phyloP scores from a whole-genome alignment of 73 alveolate species.

The Symbiodinium natans region DNA sequence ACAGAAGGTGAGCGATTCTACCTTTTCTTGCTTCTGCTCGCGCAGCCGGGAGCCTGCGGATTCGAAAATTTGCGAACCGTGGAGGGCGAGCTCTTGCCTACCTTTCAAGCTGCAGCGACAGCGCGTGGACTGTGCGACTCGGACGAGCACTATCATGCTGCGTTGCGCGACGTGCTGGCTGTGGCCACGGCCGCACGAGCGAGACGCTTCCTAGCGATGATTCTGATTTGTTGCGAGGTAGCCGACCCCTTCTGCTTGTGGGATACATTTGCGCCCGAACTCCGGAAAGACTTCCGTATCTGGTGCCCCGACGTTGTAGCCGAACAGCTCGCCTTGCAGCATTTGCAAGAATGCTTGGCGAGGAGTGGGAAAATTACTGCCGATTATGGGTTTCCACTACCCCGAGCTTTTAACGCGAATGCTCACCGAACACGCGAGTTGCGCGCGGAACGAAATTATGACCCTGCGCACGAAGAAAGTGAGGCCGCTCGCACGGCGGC shows the following conservation, averaged over 20 bases:
- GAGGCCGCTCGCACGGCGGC: neutral
- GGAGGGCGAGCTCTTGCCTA: neutral
- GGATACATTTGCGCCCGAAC: neutral
- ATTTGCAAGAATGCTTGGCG: neutral
- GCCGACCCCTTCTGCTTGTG: neutral
- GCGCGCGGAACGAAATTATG: neutral
- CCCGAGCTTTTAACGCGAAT: neutral
- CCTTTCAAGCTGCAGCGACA: neutral
- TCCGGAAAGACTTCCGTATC: neutral
- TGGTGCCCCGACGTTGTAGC: neutral
- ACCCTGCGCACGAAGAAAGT: neutral
- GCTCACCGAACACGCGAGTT: neutral
- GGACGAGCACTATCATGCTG: neutral
- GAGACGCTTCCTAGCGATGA: neutral
- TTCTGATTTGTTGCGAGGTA: neutral
- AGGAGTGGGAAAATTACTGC: neutral
- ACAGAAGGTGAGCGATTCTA: constrained; percentile 11
- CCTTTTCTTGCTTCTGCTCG: neutral
- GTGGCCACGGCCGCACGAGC: neutral
- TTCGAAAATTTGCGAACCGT: neutral
- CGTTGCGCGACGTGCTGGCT: neutral
- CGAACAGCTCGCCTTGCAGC: neutral
- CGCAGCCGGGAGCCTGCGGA: neutral
- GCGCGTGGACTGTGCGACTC: constrained; percentile 20
- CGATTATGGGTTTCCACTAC: constrained; percentile 1